Base-by-base conservation (phyloP, 2,329 filamentous ascomycete species). In the Harringtonia lauricola region DNA sequence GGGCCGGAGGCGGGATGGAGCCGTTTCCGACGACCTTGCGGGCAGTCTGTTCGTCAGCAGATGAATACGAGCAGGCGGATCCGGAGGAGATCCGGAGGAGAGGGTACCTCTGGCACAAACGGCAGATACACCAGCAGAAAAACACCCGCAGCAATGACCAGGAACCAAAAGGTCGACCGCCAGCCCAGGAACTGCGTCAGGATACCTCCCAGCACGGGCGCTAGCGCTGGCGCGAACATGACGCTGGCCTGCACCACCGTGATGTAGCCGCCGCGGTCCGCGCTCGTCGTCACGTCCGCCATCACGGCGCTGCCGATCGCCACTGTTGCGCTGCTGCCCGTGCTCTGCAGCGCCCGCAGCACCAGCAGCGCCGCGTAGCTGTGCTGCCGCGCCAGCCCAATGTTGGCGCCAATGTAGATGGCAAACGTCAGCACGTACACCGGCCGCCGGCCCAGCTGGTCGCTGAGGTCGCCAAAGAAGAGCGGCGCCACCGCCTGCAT, bases 191-290 rank as follows among this genome's bases (percentile, higher is more conserved):
- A 71, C 44, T 73, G 62, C 9, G 63, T 63, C 21, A 79, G 54
- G 2, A 74, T 50, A 2, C 74, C 75, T 5, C 74, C 73, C 8
- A 78, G 54, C 3, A 76, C 63, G 0, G 76, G 74, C 0, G 67
- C 64, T 28, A 67, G 41, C 1, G 60, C 58, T 8, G 62, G 60
- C 6, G 54, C 62, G 35, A 78, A 53, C 5, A 72, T 63, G 3
- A 61, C 50, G 36, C 61, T 67, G 29, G 60, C 59, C 45, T 63
- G 65, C 41, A 64, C 67, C 48, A 64, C 67, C 19, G 65, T 70
- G 36, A 79, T 67, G 52, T 72, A 73, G 7, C 64, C 60, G 15
- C 74, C 74, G 41, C 79, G 63, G 53, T 83, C 76, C 0, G 68
- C 66, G 2, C 66, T 64, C 0, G 74, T 76, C 1, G 68, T 66